Evolutionary conservation across 192 early-diverging fungal species (phyloP), one percentile per base, ranked within the genome.

Genomic region (Globomyces pollinis-pini): DNA sequence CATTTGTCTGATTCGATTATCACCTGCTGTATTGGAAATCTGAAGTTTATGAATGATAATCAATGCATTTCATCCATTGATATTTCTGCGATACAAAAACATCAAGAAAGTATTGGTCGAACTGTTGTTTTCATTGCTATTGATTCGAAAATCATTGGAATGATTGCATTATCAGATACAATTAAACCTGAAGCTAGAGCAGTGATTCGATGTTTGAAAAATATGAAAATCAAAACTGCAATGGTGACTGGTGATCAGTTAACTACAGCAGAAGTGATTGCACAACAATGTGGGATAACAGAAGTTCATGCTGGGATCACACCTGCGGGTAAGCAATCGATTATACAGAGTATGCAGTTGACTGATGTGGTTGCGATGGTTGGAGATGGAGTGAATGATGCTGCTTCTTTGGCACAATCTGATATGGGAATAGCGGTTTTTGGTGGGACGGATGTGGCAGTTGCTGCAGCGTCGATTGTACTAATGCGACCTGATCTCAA

Each of bases 321-420:
- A 16, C 95, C 95, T 0, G 79, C 81, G 6, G 95, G 92, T 39
- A 98, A 98, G 73, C 87, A 83, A 0, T 67, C 75, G 1, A 80
- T 98, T 24, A 80, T 98, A 1, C 65, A 73, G 49, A 62, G 65
- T 15, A 63, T 97, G 74, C 91, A 94, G 56, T n/a, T 51, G 13
- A 66, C 76, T 11, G 60, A 62, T 2, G 45, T 66, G 20, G 87
- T 93, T 0, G 95, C 93, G 3, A 93, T 98, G 89, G 87, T 96
- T 1, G 95, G 95, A 12, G 95, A 98, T 65, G 95, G 95, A 33
- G 85, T 94, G 64, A 98, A 98, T 57, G 95, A 98, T 58, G 89
- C 91, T 6, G 91, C 91, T 18, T 88, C 91, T 7, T 68, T 98
- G 50, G 93, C 90, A 18, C 78, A 80, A 51, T 76, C 88, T 7